A percentile compares a stretch with the other conserved stretches of the same genome.
Conservation (phyloP, 1,284 basidiomycete species). For the Takashimella koratensis region DNA sequence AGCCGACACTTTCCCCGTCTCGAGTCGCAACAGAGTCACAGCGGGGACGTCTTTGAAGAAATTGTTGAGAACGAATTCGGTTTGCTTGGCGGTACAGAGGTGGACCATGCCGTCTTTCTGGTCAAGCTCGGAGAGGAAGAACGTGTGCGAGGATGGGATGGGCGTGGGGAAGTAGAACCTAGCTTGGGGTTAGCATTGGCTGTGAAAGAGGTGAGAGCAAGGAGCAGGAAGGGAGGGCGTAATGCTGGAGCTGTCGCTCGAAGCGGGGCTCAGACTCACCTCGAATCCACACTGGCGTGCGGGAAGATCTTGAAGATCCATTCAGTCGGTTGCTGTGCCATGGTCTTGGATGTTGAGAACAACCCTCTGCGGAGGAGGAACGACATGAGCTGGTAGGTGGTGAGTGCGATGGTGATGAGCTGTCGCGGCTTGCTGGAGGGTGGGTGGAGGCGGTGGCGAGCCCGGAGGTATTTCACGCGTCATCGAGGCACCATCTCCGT, state of each 20-base stretch:
- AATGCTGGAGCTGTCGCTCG: not conserved
- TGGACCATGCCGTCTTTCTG: constrained; percentile 58
- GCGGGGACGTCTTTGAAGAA: constrained; percentile 54
- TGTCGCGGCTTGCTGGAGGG: too few species aligned
- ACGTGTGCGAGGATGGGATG: constrained; percentile 34
- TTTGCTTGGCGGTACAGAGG: constrained; percentile 59
- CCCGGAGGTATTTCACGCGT: too few species aligned
- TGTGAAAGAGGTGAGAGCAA: too few species aligned
- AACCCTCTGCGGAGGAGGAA: not conserved
- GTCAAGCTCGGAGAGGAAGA: constrained; percentile 38
- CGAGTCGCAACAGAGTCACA: constrained; percentile 56
- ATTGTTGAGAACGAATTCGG: constrained; percentile 55
- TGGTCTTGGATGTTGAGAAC: constrained; percentile 10
- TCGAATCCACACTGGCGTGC: constrained; percentile 37
- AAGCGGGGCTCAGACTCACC: constrained; percentile 20
- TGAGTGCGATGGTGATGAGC: not conserved
- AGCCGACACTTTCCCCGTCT: constrained; percentile 29
- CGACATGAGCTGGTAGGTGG: not conserved
- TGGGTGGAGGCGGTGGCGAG: too few species aligned
- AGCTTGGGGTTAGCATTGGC: too few species aligned
- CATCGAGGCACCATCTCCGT: too few species aligned
- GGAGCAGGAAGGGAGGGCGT: not conserved
- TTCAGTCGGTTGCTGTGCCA: constrained; percentile 23
- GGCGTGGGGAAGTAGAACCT: constrained; percentile 41
- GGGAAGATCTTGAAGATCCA: constrained; percentile 48